phyloP scores from a whole-genome alignment of 176 grass and related monocot genomes.

The Tillandsia leiboldiana region DNA sequence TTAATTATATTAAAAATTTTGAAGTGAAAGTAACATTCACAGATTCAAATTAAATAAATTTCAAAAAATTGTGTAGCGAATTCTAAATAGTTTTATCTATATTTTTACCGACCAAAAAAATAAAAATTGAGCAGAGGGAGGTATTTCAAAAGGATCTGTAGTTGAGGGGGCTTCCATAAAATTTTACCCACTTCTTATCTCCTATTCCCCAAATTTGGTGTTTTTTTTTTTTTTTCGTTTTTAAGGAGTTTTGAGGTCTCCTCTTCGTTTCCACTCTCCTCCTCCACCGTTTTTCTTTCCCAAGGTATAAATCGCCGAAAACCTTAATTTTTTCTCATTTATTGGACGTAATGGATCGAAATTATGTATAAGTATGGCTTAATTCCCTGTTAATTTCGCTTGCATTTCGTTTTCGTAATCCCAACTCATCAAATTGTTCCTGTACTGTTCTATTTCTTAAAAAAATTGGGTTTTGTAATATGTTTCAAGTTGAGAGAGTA shows the following conservation, averaged over 20 bases:
- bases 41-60: too few relatives aligned
- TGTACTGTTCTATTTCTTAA: too few relatives aligned
- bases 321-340: background rate
- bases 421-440: too few relatives aligned
- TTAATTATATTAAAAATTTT: too few relatives aligned
- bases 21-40: too few relatives aligned
- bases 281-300: background rate
- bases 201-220: background rate
- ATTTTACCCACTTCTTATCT: background rate
- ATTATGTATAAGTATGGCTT: background rate
- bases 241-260: background rate
- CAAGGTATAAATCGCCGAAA: background rate
- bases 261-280: background rate
- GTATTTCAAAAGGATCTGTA: background rate
- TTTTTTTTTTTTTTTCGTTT: too few relatives aligned
- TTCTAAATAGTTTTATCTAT: background rate
- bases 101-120: background rate
- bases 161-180: background rate
- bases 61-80: too few relatives aligned
- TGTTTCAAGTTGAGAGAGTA: too few relatives aligned
- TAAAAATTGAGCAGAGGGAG: background rate
- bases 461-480: too few relatives aligned
- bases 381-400: background rate
- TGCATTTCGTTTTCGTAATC: too few relatives aligned
- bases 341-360: background rate